A percentile compares a stretch with the other conserved stretches of the same genome.
Conservation (phyloP, 768 basidiomycete species). For the Inosperma sp. region DNA sequence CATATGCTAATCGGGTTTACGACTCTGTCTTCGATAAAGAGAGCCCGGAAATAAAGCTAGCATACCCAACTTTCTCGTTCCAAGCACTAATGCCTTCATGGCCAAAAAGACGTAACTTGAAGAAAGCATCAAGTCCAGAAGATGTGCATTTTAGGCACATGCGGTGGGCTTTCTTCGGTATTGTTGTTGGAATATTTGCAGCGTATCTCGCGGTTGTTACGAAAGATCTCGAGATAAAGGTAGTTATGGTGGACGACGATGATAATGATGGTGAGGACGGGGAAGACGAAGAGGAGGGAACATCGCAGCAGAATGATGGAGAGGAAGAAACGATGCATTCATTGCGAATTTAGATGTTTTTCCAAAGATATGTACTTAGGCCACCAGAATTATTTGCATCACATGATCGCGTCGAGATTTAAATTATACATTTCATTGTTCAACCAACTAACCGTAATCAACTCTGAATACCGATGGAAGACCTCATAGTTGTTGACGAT, state of each 20-base stretch:
- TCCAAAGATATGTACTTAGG: too few relatives aligned
- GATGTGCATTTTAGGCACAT: constrained; percentile 45
- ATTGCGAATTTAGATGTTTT: too few relatives aligned
- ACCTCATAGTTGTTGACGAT: constrained; percentile 61
- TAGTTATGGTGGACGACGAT: constrained; percentile 10
- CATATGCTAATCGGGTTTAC: constrained; percentile 54
- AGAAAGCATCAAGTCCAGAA: constrained; percentile 30
- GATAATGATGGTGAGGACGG: constrained; percentile 8
- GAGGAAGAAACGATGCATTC: background rate
- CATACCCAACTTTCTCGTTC: constrained; percentile 26
- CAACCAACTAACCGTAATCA: background rate
- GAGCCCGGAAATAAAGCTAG: constrained; percentile 14
- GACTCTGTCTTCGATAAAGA: constrained; percentile 23
- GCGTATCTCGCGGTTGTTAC: constrained; percentile 34
- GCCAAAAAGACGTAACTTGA: constrained; percentile 15
- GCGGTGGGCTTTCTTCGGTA: constrained; percentile 51
- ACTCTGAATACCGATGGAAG: constrained; percentile 46
- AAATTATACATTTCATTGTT: background rate
- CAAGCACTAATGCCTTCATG: constrained; percentile 39
- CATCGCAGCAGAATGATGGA: background rate
- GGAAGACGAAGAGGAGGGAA: constrained; percentile 9
- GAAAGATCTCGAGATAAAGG: constrained; percentile 9
- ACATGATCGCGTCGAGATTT: constrained; percentile 10
- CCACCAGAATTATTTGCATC: too few relatives aligned
- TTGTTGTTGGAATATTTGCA: constrained; percentile 40